phyloP scores from a whole-genome alignment of 177 flowering plant genomes.

The Tripterygium wilfordii region DNA sequence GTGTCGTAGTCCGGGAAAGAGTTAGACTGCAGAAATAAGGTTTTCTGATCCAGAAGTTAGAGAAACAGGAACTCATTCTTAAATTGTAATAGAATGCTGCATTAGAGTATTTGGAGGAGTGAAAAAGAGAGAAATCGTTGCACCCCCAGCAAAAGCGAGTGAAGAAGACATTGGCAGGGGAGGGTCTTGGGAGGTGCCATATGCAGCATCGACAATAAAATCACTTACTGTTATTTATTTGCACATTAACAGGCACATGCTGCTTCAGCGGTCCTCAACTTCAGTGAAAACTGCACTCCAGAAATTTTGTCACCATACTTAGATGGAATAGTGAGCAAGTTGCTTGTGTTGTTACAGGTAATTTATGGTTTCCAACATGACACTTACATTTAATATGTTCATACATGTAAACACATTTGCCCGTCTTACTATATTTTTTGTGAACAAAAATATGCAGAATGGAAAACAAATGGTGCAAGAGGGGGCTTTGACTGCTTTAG shows the following conservation, averaged over 20 bases:
- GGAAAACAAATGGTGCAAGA: slow-evolving; percentile 89
- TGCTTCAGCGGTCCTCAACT: slow-evolving; percentile 84
- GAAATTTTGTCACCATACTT: slow-evolving; percentile 75
- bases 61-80: no score
- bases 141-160: no score
- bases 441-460: slow-evolving; percentile 37
- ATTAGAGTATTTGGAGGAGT: no score
- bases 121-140: no score
- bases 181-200: no score
- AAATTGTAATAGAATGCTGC: no score
- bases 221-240: no score
- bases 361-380: neutral
- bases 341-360: slow-evolving; percentile 84
- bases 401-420: neutral
- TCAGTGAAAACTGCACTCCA: slow-evolving; percentile 85
- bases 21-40: no score
- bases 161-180: no score
- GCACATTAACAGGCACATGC: neutral
- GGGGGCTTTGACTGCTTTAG: slow-evolving; percentile 84
- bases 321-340: slow-evolving; percentile 73
- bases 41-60: no score
- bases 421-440: neutral
- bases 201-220: no score
- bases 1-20: no score
- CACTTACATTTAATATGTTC: neutral